Evolutionary conservation across 192 early-diverging fungal genomes (phyloP).

Genomic region (Coemansia sp.): DNA sequence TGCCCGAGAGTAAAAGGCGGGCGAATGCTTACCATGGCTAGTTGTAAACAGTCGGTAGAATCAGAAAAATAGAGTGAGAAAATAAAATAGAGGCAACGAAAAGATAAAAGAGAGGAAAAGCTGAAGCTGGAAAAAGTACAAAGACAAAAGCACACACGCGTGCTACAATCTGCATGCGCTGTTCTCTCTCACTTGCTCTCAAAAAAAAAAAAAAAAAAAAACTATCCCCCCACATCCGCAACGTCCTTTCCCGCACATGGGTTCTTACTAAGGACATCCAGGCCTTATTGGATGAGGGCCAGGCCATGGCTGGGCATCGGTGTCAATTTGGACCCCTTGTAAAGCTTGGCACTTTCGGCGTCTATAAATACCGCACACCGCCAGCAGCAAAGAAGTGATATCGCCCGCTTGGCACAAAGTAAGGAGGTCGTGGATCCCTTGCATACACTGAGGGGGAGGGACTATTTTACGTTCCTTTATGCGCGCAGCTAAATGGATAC

Average conservation of each 20-base stretch:
- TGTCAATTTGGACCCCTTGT: background rate
- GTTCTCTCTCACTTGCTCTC: background rate
- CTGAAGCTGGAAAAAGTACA: background rate
- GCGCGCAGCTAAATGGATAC: background rate
- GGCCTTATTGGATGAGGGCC: background rate
- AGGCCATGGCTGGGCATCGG: background rate
- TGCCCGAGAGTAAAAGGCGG: background rate
- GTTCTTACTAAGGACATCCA: background rate
- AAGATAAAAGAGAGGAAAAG: constrained; percentile 3
- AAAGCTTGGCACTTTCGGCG: background rate
- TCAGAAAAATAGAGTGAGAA: constrained; percentile 18
- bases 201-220: background rate
- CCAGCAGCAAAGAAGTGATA: background rate
- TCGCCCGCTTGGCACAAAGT: background rate
- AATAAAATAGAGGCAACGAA: background rate
- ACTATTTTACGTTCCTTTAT: background rate
- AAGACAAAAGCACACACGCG: background rate
- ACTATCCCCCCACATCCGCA: background rate
- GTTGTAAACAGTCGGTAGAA: constrained; percentile 11
- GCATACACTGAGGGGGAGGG: background rate
- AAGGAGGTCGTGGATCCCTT: background rate
- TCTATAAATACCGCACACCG: background rate
- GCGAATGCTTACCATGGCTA: constrained; percentile 28
- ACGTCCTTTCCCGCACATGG: background rate
- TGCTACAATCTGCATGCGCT: background rate